Evolutionary conservation across 371 early-diverging fungal genomes (phyloP), one percentile per base, ranked within the genome.

Genomic region (Actinomortierella ambigua): DNA sequence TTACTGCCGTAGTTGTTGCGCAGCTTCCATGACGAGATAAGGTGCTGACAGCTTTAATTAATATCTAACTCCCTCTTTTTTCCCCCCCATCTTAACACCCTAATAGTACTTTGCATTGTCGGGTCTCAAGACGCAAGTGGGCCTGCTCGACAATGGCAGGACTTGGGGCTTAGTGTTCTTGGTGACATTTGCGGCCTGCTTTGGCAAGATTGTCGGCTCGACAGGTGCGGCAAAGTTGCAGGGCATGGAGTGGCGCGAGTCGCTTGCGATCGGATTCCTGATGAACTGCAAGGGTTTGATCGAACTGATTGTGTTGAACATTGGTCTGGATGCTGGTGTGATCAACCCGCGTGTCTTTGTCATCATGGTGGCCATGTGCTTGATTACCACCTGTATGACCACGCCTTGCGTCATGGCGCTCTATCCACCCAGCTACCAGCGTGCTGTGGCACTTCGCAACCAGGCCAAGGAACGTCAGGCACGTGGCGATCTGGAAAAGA

Each of bases 281-380:
- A 98, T 98, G 98, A 95, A 93, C 79, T 93, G 94, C 68, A 98
- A 96, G 82, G 98, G 88, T 26, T 80, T 98, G 46, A 95, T 98
- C 9, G 96, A 97, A 75, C 79, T 98, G 5, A 94, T 98, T 59
- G 95, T 95, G 13, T 82, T 98, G 26, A 98, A 98, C 76, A 82
- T 96, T 55, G 97, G 97, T 1, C 84, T 90, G 57, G 83, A 91
- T 53, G 93, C 95, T 1, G 89, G 89, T 9, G 92, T 96, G 8
- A 90, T 96, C 57, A 89, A 89, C 49, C 80, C 75, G 59, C 84
- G 78, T 63, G 86, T 81, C 63, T 96, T 95, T 66, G 89, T 90
- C n/a, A 93, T 96, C 55, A 88, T 95, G 88, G 92, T 96, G 4
- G 77, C 93, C 29, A 95, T 94, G 94, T 76, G 76, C 48, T 50